These are phyloP conservation scores for Dactylellina haptotyla DNA, from an alignment of 2,329 filamentous ascomycete genomes.

Conservation along the genomic window DNA sequence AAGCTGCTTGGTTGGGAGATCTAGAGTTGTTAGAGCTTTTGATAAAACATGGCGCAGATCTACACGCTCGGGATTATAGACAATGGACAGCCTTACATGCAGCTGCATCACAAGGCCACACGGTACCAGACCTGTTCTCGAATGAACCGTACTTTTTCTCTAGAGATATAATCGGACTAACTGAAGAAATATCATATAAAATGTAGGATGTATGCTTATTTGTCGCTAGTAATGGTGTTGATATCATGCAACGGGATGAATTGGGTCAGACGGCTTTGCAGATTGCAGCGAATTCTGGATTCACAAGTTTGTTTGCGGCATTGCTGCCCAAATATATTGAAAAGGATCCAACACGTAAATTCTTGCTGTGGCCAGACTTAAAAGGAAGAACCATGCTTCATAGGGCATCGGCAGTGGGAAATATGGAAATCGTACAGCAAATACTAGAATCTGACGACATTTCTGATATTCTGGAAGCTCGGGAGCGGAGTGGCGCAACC, in stretches of 20 bases:
- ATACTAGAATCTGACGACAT: neutral
- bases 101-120: neutral
- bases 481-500: neutral
- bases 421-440: neutral
- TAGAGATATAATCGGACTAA: too few species aligned
- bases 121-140: neutral
- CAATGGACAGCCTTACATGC: neutral
- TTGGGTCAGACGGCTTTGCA: neutral
- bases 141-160: too few species aligned
- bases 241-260: neutral
- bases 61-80: neutral
- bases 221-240: neutral
- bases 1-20: neutral
- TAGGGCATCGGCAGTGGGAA: neutral
- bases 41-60: neutral
- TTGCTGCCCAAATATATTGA: conserved; percentile 6
- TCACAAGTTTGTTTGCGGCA: neutral
- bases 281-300: neutral
- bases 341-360: neutral
- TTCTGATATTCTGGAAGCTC: neutral
- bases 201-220: neutral
- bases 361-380: neutral
- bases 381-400: neutral
- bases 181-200: neutral
- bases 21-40: neutral